A percentile compares a stretch with the other conserved stretches of the same genome.
Conservation (phyloP, 192 early-diverging fungal genomes). For the Podila horticola region DNA sequence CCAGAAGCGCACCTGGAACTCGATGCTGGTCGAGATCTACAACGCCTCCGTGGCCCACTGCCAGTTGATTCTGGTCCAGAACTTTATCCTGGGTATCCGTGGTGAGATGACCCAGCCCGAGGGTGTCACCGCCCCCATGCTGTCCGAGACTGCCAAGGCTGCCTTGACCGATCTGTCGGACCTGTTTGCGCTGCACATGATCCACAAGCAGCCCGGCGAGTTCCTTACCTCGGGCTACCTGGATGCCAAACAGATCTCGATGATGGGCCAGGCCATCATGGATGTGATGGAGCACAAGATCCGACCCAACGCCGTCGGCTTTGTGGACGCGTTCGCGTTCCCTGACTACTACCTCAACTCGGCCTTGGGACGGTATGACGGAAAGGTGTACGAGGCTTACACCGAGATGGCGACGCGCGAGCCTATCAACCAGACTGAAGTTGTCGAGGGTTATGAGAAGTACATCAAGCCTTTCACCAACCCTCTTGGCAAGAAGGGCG, state of each 20-base stretch:
- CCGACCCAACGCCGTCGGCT: constrained; percentile 77
- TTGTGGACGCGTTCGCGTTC: constrained; percentile 84
- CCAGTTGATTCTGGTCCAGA: constrained; percentile 77
- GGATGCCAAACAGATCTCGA: constrained; percentile 54
- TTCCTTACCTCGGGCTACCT: constrained; percentile 69
- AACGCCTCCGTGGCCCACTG: constrained; percentile 81
- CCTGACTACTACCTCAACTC: constrained; percentile 83
- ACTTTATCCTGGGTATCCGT: constrained; percentile 74
- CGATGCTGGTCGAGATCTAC: constrained; percentile 79
- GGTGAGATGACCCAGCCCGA: constrained; percentile 52
- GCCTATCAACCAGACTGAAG: constrained; percentile 76
- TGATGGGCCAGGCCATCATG: constrained; percentile 64
- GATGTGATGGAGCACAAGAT: constrained; percentile 67
- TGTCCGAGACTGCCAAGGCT: constrained; percentile 51
- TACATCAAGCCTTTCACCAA: constrained; percentile 55
- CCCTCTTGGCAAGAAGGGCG: constrained; percentile 33
- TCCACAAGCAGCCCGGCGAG: constrained; percentile 76
- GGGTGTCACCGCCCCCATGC: constrained; percentile 33
- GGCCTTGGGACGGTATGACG: constrained; percentile 80
- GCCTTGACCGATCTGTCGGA: constrained; percentile 58
- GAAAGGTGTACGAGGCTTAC: constrained; percentile 83
- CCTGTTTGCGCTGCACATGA: constrained; percentile 70
- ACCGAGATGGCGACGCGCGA: constrained; percentile 79
- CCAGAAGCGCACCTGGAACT: constrained; percentile 76
- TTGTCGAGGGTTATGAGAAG: constrained; percentile 66